Conservation (phyloP, 1,284 basidiomycete species). For the Pseudozyma tsukubaensis region DNA sequence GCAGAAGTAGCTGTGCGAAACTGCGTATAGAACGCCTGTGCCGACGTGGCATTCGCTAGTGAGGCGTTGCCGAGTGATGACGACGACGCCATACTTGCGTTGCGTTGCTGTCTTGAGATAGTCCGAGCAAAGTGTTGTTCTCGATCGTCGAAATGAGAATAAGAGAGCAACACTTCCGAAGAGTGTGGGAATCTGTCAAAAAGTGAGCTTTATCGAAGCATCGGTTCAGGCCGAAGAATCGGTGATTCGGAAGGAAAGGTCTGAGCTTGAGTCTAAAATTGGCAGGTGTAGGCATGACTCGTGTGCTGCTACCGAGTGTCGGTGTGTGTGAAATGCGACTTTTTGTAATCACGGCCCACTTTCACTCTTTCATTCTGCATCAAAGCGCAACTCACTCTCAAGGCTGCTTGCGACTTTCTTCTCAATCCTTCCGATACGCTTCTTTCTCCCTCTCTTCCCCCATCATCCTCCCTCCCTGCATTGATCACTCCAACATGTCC, state of each 20-base stretch:
- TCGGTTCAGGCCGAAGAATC: background rate
- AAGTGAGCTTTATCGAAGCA: background rate
- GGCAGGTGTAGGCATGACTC: background rate
- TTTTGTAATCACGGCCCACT: background rate
- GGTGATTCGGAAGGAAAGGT: background rate
- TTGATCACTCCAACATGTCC: conserved; percentile 76
- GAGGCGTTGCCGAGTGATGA: conserved; percentile 36
- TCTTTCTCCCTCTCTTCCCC: background rate
- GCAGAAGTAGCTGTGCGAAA: conserved; percentile 15
- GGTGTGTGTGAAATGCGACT: background rate
- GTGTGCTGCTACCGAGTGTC: too few species aligned
- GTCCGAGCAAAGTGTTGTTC: conserved; percentile 1
- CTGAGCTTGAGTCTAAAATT: background rate
- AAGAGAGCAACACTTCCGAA: background rate
- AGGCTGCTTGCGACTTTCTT: background rate
- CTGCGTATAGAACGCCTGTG: conserved; percentile 34
- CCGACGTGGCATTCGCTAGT: conserved; percentile 20
- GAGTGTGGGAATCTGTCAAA: too few species aligned
- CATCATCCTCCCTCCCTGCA: background rate
- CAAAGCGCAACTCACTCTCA: background rate
- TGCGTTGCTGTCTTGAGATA: background rate
- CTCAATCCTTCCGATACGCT: background rate
- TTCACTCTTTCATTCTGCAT: background rate
- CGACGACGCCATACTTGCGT: conserved; percentile 30
- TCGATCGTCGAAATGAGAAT: background rate